phyloP scores from a whole-genome alignment of 371 early-diverging fungal species.

The Rhizopus microsporus region DNA sequence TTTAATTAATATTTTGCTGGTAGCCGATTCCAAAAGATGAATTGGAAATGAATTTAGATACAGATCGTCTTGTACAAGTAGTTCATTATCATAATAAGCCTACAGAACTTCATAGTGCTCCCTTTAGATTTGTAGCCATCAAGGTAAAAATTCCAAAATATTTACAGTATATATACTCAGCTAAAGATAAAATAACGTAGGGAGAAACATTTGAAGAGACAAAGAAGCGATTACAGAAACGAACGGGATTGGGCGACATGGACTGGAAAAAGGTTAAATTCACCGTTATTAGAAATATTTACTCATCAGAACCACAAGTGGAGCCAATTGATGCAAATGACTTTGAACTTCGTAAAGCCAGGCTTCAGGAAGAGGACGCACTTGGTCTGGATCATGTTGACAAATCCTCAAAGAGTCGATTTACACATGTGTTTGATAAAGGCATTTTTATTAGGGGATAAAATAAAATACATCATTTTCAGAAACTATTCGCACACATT shows the following conservation, averaged over 20 bases:
- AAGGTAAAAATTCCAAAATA: slow-evolving; percentile 33
- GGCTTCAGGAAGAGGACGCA: slow-evolving; percentile 54
- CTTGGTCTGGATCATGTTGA: slow-evolving; percentile 83
- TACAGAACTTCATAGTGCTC: slow-evolving; percentile 72
- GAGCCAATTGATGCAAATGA: slow-evolving; percentile 49
- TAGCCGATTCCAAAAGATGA: slow-evolving; percentile 71
- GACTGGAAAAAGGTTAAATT: slow-evolving; percentile 83
- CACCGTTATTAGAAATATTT: slow-evolving; percentile 37
- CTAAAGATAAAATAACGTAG: slow-evolving; percentile 8
- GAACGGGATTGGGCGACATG: slow-evolving; percentile 81
- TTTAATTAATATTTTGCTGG: neutral
- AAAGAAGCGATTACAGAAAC: slow-evolving; percentile 69
- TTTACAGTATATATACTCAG: neutral
- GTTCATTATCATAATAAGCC: slow-evolving; percentile 79
- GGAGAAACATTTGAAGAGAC: slow-evolving; percentile 73
- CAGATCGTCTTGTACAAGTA: slow-evolving; percentile 60
- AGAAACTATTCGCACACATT: no score
- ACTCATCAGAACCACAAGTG: slow-evolving; percentile 24
- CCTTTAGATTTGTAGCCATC: slow-evolving; percentile 76
- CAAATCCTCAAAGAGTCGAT: slow-evolving; percentile 59
- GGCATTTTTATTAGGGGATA: slow-evolving; percentile 69
- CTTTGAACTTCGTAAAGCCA: slow-evolving; percentile 50
- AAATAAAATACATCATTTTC: no score
- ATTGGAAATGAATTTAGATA: slow-evolving; percentile 38
- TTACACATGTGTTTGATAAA: slow-evolving; percentile 55